Conservation (phyloP, 805 yeast species). For the Tetrapisispora arboricola region DNA sequence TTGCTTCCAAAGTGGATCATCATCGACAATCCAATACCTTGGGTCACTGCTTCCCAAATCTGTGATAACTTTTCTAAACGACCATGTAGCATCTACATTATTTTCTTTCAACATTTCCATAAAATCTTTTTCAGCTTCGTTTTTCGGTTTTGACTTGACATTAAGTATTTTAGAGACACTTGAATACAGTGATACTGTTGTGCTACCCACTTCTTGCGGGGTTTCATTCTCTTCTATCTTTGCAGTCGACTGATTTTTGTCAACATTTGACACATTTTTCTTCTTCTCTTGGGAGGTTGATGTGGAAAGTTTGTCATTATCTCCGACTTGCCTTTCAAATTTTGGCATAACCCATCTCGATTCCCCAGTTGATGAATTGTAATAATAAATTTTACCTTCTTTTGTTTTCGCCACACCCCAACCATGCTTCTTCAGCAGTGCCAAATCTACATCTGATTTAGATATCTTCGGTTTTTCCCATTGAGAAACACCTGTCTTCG, state of each 20-base stretch:
- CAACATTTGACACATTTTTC: not conserved
- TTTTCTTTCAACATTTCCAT: constrained; percentile 41
- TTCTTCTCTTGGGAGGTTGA: not conserved
- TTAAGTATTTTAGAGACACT: constrained; percentile 23
- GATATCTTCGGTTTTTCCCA: constrained; percentile 72
- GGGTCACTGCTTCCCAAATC: constrained; percentile 46
- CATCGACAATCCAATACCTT: constrained; percentile 53
- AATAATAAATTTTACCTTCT: constrained; percentile 64
- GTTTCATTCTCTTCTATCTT: constrained; percentile 7
- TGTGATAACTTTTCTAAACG: constrained; percentile 54
- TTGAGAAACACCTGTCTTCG: constrained; percentile 53
- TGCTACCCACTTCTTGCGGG: not conserved
- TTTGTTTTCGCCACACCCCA: constrained; percentile 63
- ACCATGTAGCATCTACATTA: constrained; percentile 63
- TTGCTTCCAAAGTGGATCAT: constrained; percentile 51
- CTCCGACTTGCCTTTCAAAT: not conserved
- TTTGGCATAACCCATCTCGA: constrained; percentile 76
- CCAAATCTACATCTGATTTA: not conserved
- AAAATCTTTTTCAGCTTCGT: constrained; percentile 39
- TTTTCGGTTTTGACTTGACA: constrained; percentile 16
- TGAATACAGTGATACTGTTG: not conserved
- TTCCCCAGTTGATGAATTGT: constrained; percentile 50
- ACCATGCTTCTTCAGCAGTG: constrained; percentile 1
- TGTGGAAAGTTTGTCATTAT: no score
- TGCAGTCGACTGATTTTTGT: constrained; percentile 7